Evolutionary conservation across 768 basidiomycete genomes (phyloP).

Genomic region (Agaricus sinodeliciosus): DNA sequence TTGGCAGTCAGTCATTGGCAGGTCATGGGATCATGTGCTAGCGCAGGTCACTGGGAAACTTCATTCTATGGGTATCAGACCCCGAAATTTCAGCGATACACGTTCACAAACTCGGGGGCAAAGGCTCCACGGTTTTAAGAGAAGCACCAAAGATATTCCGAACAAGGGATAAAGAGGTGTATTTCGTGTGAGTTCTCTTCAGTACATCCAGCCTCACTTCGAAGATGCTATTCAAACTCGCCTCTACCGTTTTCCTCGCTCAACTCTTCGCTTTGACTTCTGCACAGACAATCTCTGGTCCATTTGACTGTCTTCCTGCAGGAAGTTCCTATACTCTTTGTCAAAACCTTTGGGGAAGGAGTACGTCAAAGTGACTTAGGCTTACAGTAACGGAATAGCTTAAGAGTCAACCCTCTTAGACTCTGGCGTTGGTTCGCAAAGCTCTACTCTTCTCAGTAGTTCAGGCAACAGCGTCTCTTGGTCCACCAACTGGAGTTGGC

Average conservation of each 20-base stretch:
- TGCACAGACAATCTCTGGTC: constrained; percentile 9
- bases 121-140: no score
- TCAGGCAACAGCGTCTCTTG: constrained; percentile 38
- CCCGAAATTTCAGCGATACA: not conserved
- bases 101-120: not conserved
- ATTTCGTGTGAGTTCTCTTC: no score
- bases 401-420: constrained; percentile 17
- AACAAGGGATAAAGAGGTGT: not conserved
- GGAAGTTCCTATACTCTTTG: constrained; percentile 41
- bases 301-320: constrained; percentile 5
- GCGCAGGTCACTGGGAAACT: not conserved
- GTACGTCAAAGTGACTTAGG: constrained; percentile 20
- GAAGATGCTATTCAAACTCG: not conserved
- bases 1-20: no score
- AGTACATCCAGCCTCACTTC: not conserved
- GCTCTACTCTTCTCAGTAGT: constrained; percentile 36
- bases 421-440: constrained; percentile 41
- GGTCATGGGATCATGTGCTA: constrained; percentile 2
- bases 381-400: not conserved
- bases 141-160: constrained; percentile 1
- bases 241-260: not conserved
- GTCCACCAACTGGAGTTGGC: constrained; percentile 49
- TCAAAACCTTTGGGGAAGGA: constrained; percentile 50
- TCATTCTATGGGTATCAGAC: not conserved
- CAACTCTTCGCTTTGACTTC: not conserved